Evolutionary conservation across 345 rosid species (phyloP), one percentile per base, ranked within the genome.

Genomic region (Trapa bicornis): DNA sequence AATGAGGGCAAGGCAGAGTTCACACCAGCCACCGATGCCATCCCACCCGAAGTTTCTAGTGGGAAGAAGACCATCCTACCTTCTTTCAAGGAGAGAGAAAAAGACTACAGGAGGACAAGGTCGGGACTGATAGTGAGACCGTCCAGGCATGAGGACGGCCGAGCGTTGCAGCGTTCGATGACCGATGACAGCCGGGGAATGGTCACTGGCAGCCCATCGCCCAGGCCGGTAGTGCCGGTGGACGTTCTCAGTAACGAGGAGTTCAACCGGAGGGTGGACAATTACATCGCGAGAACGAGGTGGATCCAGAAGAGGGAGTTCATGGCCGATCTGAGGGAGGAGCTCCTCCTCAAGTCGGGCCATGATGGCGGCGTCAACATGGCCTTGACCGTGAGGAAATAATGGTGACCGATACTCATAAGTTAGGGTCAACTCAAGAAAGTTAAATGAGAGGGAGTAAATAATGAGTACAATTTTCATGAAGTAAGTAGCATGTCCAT

Each of bases 231-330:
- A 22, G 29, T 22, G 48, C 61, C 58, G 16, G 68, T 64, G 42
- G 64, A 54, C n/a, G 45, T 64, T 22, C 45, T 70, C 63, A 70
- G 73, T 52, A 7, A 64, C 68, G 73, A 64, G 64, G 73, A 70
- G 47, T 70, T 70, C 48, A 70, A 70, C 22, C 68, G 1, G 68
- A 70, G 15, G 45, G 73, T 70, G 50, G 73, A 64, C 68, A 42
- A 39, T 9, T 64, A 39, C 64, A 70, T 70, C 47, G 68, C 62
- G 67, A 52, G 61, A 52, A 70, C 32, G 17, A 39, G 9, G 73
- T 53, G 37, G 15, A 4, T 42, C 41, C 62, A 32, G 47, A 36
- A 33, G 73, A 57, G 33, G 64, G 73, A 70, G 67, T 33, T 70
- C 61, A 33, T 64, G 64, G 68, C 73, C 35, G 73, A 70, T 36